Conservation (phyloP, 164 flowering plant species). For the Kingdonia uniflora region DNA sequence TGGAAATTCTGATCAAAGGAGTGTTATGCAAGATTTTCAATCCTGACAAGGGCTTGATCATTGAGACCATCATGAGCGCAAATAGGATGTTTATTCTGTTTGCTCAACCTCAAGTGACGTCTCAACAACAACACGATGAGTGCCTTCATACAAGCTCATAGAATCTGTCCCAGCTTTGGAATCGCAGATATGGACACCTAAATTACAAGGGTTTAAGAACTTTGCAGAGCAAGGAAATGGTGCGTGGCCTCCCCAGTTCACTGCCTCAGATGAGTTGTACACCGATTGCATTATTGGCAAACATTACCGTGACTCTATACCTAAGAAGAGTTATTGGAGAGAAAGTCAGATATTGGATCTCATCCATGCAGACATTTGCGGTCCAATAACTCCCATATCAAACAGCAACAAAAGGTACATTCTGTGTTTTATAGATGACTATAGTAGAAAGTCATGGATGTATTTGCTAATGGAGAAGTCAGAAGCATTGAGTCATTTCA, state of each 20-base stretch:
- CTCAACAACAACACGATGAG: neutral
- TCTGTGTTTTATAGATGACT: conserved; percentile 9
- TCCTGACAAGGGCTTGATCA: too few relatives aligned
- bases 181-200: neutral
- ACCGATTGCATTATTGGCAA: conserved; percentile 2
- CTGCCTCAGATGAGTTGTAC: neutral
- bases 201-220: neutral
- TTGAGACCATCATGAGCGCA: too few relatives aligned
- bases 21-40: too few relatives aligned
- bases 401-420: conserved; percentile 10
- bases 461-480: neutral
- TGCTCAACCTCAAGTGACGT: neutral
- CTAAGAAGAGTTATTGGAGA: conserved; percentile 7
- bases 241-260: neutral
- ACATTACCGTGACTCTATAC: neutral
- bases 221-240: neutral
- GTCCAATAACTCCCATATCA: conserved; percentile 6
- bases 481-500: neutral
- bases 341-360: conserved; percentile 1
- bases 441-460: conserved; percentile 1
- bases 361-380: conserved; percentile 6
- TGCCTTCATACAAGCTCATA: neutral
- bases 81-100: conserved; percentile 10
- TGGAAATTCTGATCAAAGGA: conserved; percentile 3
- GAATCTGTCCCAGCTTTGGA: neutral